Base-by-base conservation (phyloP, 1,284 basidiomycete genomes). In the Apiotrichum sp. region DNA sequence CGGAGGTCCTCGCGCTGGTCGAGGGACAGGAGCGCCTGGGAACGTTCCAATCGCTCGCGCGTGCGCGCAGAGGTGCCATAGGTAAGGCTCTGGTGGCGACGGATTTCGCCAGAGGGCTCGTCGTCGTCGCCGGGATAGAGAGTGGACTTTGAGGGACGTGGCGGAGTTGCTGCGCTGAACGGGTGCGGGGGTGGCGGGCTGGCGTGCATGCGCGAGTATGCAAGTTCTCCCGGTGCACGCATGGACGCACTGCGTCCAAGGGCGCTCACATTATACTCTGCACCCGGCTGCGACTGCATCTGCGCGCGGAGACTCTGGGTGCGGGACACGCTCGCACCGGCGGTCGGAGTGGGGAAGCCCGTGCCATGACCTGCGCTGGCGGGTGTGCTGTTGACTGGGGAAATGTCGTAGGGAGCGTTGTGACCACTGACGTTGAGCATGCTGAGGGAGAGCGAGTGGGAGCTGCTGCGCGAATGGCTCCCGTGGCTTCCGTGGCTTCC, bases 61-160 rank as follows among this genome's bases (percentile, higher is more conserved):
- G 69, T 68, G 29, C 71, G 62, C 41, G 55, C 63, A 9, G 64
- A 65, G 7, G 66, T 59, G 8, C 70, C 71, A 47, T 73, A 74
- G 6, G 67, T 73, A 45, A 77, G 65, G n/a, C 67, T 70, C 57
- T 75, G 73, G 62, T 75, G 73, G 9, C 75, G 70, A 53, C 67
- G 69, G 46, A 77, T 55, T 52, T 72, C 70, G 8, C 66, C 61
- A 13, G 56, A 54, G 38, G 50, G 43, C 36, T 56, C 53, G 33
- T 61, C 55, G 11, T 40, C 50, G 40, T 41, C 54, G 57, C 31
- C 66, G 50, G 42, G 61, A 62, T 68, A 68, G 2, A 66, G 68
- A 62, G 66, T 34, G 65, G 67, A 22, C 66, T 65, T 33, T 66
- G 69, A 11, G 64, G 69, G 13, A 64, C 65, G 71, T 3, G 73